A percentile compares a stretch with the other conserved stretches of the same genome.
These are phyloP conservation scores for Candida sithepensis DNA, from an alignment of 805 yeast species.

Conservation along the genomic window DNA sequence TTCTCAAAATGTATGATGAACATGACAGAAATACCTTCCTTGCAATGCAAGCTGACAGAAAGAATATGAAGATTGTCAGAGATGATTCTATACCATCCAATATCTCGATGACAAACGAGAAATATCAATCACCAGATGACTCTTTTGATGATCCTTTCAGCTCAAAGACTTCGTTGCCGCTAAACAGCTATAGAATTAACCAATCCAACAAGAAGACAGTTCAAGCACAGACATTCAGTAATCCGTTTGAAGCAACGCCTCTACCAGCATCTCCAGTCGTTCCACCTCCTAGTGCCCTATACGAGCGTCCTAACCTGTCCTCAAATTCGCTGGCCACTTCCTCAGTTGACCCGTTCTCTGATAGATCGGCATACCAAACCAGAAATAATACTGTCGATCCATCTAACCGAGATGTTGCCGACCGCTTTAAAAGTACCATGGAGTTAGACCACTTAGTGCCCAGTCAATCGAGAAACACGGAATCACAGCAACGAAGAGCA, in stretches of 20 bases:
- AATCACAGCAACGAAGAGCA: too few relatives aligned
- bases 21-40: constrained; percentile 16
- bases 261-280: background rate
- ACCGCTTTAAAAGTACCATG: background rate
- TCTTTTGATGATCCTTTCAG: background rate
- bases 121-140: background rate
- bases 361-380: background rate
- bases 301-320: background rate
- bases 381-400: background rate
- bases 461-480: too few relatives aligned
- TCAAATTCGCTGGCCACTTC: background rate
- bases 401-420: background rate
- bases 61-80: constrained; percentile 1
- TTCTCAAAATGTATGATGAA: constrained; percentile 23
- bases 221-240: background rate
- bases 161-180: background rate
- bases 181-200: background rate
- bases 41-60: constrained; percentile 15
- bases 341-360: background rate
- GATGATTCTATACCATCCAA: constrained; percentile 16
- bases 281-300: background rate
- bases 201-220: background rate
- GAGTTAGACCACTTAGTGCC: background rate
- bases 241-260: background rate
- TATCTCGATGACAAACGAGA: background rate